These are phyloP conservation scores for Teunomyces pallodes DNA, from an alignment of 805 yeast species.

Conservation along the genomic window DNA sequence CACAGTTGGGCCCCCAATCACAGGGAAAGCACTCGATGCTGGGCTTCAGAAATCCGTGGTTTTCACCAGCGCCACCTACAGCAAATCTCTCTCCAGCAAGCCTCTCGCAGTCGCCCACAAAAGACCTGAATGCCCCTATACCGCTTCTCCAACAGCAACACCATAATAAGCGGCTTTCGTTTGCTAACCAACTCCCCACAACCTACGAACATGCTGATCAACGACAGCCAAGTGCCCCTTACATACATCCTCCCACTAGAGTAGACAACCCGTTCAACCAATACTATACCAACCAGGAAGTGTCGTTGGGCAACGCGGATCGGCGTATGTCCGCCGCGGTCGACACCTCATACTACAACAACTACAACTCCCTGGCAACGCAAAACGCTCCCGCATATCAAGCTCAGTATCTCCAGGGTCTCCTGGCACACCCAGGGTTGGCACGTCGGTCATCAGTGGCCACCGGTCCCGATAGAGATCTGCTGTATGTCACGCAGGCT, in stretches of 20 bases:
- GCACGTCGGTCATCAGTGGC: slow-evolving; percentile 10
- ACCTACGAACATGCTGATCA: slow-evolving; percentile 45
- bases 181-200: slow-evolving; percentile 46
- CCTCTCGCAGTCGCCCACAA: slow-evolving; percentile 27
- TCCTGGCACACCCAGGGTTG: slow-evolving; percentile 2
- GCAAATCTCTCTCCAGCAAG: slow-evolving; percentile 7
- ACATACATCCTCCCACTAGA: slow-evolving; percentile 42
- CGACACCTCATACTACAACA: slow-evolving; percentile 23
- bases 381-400: slow-evolving; percentile 3
- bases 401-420: slow-evolving; percentile 11
- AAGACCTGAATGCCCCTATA: slow-evolving; percentile 16
- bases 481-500: slow-evolving; percentile 12
- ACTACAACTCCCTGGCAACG: slow-evolving; percentile 11
- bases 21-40: slow-evolving; percentile 12
- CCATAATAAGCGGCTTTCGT: slow-evolving; percentile 28
- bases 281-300: slow-evolving; percentile 40
- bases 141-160: slow-evolving; percentile 25
- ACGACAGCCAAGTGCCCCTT: slow-evolving; percentile 20
- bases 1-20: not conserved
- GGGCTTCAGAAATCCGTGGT: slow-evolving; percentile 47
- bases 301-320: slow-evolving; percentile 25
- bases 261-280: slow-evolving; percentile 46
- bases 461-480: slow-evolving; percentile 6
- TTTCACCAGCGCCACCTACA: slow-evolving; percentile 21
- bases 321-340: slow-evolving; percentile 40